Conservation (phyloP, 2,329 filamentous ascomycete species). For the Neopestalotiopsis sp. region DNA sequence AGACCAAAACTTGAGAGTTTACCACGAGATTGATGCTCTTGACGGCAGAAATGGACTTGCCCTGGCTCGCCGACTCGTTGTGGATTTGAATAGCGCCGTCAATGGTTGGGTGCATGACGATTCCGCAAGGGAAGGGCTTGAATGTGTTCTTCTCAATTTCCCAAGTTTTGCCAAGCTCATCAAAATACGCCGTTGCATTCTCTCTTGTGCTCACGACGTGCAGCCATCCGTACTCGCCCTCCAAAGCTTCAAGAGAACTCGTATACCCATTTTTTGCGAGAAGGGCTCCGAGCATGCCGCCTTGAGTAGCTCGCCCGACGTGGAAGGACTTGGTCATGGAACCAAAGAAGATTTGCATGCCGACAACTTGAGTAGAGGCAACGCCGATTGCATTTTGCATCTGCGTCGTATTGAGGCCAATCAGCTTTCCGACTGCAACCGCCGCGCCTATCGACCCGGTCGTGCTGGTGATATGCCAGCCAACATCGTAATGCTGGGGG, state of each 20-base stretch:
- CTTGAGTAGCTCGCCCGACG: constrained; percentile 56
- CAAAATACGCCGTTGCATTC: constrained; percentile 39
- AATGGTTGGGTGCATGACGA: constrained; percentile 61
- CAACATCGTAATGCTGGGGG: constrained; percentile 59
- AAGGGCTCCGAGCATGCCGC: constrained; percentile 47
- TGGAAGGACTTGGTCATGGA: constrained; percentile 62
- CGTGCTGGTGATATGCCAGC: constrained; percentile 61
- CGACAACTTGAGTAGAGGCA: constrained; percentile 57
- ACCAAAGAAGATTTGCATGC: constrained; percentile 60
- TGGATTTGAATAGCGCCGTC: constrained; percentile 55
- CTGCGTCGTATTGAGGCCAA: constrained; percentile 43
- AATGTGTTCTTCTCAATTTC: constrained; percentile 59
- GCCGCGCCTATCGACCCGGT: constrained; percentile 58
- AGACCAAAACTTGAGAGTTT: constrained; percentile 56
- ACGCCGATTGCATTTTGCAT: constrained; percentile 57
- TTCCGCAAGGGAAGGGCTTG: constrained; percentile 62
- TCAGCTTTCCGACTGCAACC: constrained; percentile 53
- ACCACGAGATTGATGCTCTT: constrained; percentile 47
- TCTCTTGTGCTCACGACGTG: constrained; percentile 53
- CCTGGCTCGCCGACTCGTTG: constrained; percentile 37
- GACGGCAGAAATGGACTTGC: constrained; percentile 37
- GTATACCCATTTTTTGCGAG: constrained; percentile 53
- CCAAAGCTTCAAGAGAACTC: constrained; percentile 49
- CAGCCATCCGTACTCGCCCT: constrained; percentile 58
- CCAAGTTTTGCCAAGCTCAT: constrained; percentile 45